A percentile compares a stretch with the other conserved stretches of the same genome.
phyloP scores from a whole-genome alignment of 2,329 filamentous ascomycete genomes.

The Venturia oleaginea region DNA sequence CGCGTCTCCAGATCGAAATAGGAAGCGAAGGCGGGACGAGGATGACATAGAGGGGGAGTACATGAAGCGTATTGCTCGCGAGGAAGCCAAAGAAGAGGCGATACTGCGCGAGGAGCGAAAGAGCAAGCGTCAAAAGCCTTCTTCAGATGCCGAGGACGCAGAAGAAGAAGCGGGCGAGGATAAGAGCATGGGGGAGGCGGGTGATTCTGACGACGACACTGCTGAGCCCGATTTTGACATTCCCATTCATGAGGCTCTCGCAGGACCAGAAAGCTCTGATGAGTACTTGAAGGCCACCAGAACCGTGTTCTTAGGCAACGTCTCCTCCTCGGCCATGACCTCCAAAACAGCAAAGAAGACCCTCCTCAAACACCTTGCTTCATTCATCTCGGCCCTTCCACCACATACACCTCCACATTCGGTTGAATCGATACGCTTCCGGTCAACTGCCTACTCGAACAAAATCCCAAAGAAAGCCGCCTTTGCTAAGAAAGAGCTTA shows the following conservation, averaged over 20 bases:
- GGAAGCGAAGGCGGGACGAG: slow-evolving; percentile 48
- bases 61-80: slow-evolving; percentile 51
- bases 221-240: slow-evolving; percentile 37
- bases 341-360: slow-evolving; percentile 73
- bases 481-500: slow-evolving; percentile 80
- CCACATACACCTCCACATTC: slow-evolving; percentile 50
- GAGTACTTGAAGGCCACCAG: slow-evolving; percentile 79
- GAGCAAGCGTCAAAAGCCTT: slow-evolving; percentile 28
- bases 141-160: slow-evolving; percentile 18
- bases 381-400: slow-evolving; percentile 52
- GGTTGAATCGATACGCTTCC: slow-evolving; percentile 86
- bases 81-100: slow-evolving; percentile 33
- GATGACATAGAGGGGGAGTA: slow-evolving; percentile 64
- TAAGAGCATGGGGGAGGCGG: slow-evolving; percentile 21
- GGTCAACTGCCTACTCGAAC: slow-evolving; percentile 78
- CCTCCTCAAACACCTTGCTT: slow-evolving; percentile 67
- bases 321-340: slow-evolving; percentile 72
- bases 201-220: slow-evolving; percentile 20
- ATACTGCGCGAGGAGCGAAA: slow-evolving; percentile 23
- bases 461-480: slow-evolving; percentile 88
- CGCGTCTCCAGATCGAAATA: slow-evolving; percentile 24
- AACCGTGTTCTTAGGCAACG: slow-evolving; percentile 89
- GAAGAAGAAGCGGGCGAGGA: slow-evolving; percentile 20
- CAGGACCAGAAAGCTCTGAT: slow-evolving; percentile 31
- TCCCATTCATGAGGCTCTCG: slow-evolving; percentile 42